These are phyloP conservation scores for Sordariomycetes sp. DNA, from an alignment of 2,329 filamentous ascomycete species.

Conservation along the genomic window DNA sequence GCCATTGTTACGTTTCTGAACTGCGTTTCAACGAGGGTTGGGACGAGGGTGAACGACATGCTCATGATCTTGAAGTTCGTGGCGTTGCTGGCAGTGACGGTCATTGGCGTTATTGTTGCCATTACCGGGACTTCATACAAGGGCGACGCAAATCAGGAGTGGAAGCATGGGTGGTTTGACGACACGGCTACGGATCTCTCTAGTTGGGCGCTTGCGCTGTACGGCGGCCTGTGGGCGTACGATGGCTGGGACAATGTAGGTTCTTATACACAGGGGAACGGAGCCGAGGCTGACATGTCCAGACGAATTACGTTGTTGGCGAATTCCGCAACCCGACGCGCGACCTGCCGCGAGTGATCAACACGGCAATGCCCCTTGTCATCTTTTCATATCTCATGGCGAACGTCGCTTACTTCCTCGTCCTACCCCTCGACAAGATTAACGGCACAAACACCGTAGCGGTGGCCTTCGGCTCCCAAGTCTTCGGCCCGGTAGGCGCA, in stretches of 20 bases:
- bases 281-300: conserved; percentile 12
- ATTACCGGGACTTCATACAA: conserved; percentile 72
- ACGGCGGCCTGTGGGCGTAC: conserved; percentile 94
- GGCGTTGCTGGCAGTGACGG: conserved; percentile 75
- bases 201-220: conserved; percentile 87
- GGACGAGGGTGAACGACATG: conserved; percentile 77
- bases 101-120: conserved; percentile 84
- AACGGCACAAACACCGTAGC: conserved; percentile 91
- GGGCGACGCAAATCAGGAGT: conserved; percentile 68
- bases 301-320: conserved; percentile 96
- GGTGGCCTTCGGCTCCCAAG: conserved; percentile 82
- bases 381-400: conserved; percentile 85
- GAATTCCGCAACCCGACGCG: conserved; percentile 88
- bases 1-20: conserved; percentile 75
- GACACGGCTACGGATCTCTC: conserved; percentile 72
- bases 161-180: conserved; percentile 89
- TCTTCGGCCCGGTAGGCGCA: conserved; percentile 77
- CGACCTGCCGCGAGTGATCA: conserved; percentile 88
- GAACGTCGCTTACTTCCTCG: conserved; percentile 90
- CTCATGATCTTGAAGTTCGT: conserved; percentile 98
- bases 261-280: conserved; percentile 9
- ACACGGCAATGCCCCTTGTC: conserved; percentile 91
- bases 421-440: conserved; percentile 72
- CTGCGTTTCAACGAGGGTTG: conserved; percentile 81
- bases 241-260: conserved; percentile 97